Evolutionary conservation across 2,329 filamentous ascomycete genomes (phyloP).

Genomic region (Arthrobotrys musiformis): DNA sequence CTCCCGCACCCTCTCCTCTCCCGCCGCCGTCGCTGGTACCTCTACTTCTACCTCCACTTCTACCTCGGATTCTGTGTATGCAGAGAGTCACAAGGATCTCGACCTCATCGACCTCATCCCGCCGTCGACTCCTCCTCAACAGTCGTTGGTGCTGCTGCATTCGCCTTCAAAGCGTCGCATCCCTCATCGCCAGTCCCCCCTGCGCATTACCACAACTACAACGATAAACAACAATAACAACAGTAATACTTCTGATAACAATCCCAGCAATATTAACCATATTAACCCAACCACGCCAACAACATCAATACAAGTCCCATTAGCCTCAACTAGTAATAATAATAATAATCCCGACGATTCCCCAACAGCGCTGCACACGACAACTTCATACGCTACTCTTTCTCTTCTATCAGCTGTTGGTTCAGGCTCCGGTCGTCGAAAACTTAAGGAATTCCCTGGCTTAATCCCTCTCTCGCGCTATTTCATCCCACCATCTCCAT

Average conservation of each 20-base stretch:
- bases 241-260: neutral
- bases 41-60: neutral
- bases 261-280: neutral
- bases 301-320: neutral
- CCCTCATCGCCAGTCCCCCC: constrained; percentile 35
- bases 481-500: constrained; percentile 52
- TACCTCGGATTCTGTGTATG: too few species aligned
- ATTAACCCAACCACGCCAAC: neutral
- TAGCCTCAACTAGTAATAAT: neutral
- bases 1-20: neutral
- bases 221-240: constrained; percentile 19
- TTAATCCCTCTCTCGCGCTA: constrained; percentile 53
- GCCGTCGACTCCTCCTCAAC: constrained; percentile 18
- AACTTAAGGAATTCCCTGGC: constrained; percentile 52
- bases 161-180: constrained; percentile 37
- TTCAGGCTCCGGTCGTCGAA: constrained; percentile 46
- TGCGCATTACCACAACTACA: constrained; percentile 21
- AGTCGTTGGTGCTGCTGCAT: constrained; percentile 51
- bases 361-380: constrained; percentile 17
- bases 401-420: constrained; percentile 45
- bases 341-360: neutral
- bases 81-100: neutral
- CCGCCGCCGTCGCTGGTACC: neutral
- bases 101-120: constrained; percentile 8
- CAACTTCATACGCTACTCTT: constrained; percentile 47